Evolutionary conservation across 116 monocot species (phyloP), one percentile per base, ranked within the genome.

Genomic region (Papilionanthe hybrid): DNA sequence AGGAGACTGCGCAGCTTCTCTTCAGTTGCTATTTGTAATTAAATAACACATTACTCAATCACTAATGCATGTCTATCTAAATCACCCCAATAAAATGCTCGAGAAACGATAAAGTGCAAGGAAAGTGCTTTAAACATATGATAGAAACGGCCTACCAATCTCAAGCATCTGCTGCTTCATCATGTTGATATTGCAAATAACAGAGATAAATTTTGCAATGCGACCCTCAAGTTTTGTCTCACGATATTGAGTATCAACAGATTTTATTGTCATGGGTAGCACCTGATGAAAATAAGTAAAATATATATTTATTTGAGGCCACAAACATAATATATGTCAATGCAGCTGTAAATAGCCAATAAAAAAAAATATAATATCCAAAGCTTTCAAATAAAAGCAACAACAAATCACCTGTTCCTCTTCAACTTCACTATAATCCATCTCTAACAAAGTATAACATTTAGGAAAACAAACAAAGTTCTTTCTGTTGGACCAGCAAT

Each of bases 91-190:
- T 42, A 72, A 32, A 42, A 72, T 72, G n/a, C 42, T 72, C 72
- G 20, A 73, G 22, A 44, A n/a, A 73, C n/a, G 1, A n/a, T 73
- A 20, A 73, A 73, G 73, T 44, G n/a, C 13, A 73, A 42, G 19
- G 13, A 32, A 71, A 15, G 12, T 5, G 48, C 12, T 53, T 12
- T 15, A 53, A 53, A 53, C 3, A 77, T 55, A 45, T 9, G 55
- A 19, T 75, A 53, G 11, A 42, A 53, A 60, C 63, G 12, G 78
- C 83, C 84, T 79, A 91, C 97, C 97, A 86, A 97, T 97, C 83
- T 94, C 94, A 80, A 94, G 55, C 97, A 97, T 97, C 81, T 94
- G 97, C 78, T 94, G 97, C 83, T 86, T 92, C 97, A 97, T 97
- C 97, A 97, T 97, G 86, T 78, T 86, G 78, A 97, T 86, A 81